phyloP scores from a whole-genome alignment of 2,329 filamentous ascomycete genomes.

The Aschersonia sp. region DNA sequence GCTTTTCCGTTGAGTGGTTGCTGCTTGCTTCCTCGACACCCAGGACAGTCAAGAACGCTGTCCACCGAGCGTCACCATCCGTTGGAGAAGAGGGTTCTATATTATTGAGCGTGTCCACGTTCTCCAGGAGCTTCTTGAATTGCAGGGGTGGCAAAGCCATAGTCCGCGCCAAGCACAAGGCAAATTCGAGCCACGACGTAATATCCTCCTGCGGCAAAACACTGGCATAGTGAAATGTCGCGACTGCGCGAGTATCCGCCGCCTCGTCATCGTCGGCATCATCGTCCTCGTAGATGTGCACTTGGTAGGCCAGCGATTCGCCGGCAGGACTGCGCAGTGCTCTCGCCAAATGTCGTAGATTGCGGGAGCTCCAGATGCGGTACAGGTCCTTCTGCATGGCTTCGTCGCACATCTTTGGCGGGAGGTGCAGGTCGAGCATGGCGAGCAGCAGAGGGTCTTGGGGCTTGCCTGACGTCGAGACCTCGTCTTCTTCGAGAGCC shows the following conservation, averaged over 20 bases:
- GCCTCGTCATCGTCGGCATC: background rate
- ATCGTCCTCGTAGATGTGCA: constrained; percentile 2
- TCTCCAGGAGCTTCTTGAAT: background rate
- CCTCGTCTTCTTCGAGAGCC: background rate
- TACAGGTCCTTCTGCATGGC: background rate
- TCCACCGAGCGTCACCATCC: too few relatives aligned
- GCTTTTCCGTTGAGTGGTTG: too few relatives aligned
- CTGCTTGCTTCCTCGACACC: too few relatives aligned
- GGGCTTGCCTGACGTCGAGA: background rate
- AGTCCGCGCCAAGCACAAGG: background rate
- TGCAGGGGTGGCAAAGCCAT: background rate
- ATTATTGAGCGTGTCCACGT: background rate
- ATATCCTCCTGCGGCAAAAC: background rate
- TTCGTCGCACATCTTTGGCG: background rate
- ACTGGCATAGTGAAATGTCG: background rate
- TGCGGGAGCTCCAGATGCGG: background rate
- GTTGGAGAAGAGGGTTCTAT: too few relatives aligned
- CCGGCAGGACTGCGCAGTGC: background rate
- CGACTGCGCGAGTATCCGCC: background rate
- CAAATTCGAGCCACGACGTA: background rate
- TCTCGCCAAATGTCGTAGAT: background rate
- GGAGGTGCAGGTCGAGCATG: background rate
- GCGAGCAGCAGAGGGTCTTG: background rate
- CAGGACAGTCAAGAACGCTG: too few relatives aligned
- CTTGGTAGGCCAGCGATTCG: background rate